Percentiles rank a stretch among this genome's conserved stretches.
Conservation (phyloP, 139 green algal species). For the Dunaliella primolecta region DNA sequence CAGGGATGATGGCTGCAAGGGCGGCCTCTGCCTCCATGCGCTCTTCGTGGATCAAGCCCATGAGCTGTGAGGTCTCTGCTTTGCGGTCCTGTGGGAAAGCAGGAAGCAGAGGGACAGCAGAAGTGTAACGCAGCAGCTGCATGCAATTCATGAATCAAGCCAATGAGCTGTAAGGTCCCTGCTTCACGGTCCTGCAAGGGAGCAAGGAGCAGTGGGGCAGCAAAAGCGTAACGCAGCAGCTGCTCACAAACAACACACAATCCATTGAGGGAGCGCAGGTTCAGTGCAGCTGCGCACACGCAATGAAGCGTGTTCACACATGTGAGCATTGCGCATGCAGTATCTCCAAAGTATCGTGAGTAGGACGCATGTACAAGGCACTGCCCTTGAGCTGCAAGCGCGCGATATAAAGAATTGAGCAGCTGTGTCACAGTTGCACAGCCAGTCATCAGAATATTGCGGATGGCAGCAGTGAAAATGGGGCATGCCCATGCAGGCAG, state of each 20-base stretch:
- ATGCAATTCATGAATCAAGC: not conserved
- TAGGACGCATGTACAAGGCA: too few species aligned
- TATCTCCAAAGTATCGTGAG: too few species aligned
- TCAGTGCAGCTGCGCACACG: not conserved
- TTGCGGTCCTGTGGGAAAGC: conserved; percentile 6
- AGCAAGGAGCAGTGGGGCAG: not conserved
- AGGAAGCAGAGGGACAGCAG: not conserved
- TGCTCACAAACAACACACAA: not conserved
- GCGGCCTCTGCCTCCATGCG: conserved; percentile 8
- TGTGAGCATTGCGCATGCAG: too few species aligned
- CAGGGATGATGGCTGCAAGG: conserved; percentile 6
- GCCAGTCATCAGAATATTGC: too few species aligned
- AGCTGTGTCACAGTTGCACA: too few species aligned
- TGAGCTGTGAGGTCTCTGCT: conserved; percentile 2
- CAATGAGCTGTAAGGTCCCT: conserved; percentile 2
- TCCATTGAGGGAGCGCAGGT: not conserved
- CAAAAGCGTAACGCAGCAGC: not conserved
- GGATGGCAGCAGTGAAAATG: too few species aligned
- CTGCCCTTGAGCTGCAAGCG: too few species aligned
- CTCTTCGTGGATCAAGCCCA: conserved; percentile 6
- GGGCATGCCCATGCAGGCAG: too few species aligned
- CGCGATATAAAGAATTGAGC: too few species aligned
- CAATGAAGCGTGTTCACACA: too few species aligned
- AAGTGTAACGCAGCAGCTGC: not conserved
- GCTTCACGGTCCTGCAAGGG: conserved; percentile 6